phyloP scores from a whole-genome alignment of 2,329 filamentous ascomycete species.

The Didymella lethalis region DNA sequence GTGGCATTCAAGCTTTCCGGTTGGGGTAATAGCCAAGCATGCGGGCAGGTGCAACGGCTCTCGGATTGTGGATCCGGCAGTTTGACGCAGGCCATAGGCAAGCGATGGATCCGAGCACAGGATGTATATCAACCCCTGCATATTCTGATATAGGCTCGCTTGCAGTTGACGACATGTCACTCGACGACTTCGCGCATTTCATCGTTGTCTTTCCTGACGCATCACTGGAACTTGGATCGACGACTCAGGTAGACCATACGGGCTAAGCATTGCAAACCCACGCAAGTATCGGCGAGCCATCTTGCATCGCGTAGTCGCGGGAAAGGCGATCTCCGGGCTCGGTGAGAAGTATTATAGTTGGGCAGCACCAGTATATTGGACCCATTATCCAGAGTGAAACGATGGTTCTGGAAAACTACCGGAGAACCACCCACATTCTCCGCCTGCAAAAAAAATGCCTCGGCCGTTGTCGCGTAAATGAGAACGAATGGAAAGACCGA shows the following conservation, averaged over 20 bases:
- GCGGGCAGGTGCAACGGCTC: background rate
- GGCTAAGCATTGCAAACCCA: background rate
- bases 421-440: background rate
- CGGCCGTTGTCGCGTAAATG: background rate
- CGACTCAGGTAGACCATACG: background rate
- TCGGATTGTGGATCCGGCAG: background rate
- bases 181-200: background rate
- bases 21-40: conserved; percentile 1
- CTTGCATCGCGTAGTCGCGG: background rate
- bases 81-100: background rate
- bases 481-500: background rate
- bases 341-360: background rate
- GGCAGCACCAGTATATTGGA: background rate
- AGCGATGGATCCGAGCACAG: background rate
- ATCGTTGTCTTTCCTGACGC: background rate
- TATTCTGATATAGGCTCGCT: conserved; percentile 1
- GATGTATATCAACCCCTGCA: background rate
- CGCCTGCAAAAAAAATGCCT: background rate
- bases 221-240: background rate
- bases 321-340: background rate
- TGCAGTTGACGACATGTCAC: background rate
- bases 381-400: background rate
- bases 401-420: background rate
- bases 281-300: background rate
- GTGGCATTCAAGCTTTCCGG: background rate